A percentile compares a stretch with the other conserved stretches of the same genome.
These are phyloP conservation scores for Stentor roeselii DNA, from an alignment of 73 alveolate genomes.

Conservation along the genomic window DNA sequence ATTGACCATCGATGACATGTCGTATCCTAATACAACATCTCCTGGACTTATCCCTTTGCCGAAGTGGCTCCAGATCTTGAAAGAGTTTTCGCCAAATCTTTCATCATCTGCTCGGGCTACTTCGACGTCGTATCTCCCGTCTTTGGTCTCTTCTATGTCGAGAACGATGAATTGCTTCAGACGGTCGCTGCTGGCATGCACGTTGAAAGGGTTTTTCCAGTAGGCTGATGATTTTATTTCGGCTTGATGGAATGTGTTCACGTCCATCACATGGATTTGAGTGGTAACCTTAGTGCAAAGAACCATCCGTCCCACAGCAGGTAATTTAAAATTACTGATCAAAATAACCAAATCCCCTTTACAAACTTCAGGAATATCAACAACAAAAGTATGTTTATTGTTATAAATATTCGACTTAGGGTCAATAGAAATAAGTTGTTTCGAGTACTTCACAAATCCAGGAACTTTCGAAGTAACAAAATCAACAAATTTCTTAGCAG, in stretches of 20 bases:
- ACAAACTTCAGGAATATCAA: conserved; percentile 95
- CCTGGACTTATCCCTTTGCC: conserved; percentile 47
- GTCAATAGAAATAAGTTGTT: conserved; percentile 93
- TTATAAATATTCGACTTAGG: conserved; percentile 71
- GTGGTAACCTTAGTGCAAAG: conserved; percentile 89
- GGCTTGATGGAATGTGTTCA: conserved; percentile 74
- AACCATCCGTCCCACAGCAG: conserved; percentile 94
- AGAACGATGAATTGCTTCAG: conserved; percentile 51
- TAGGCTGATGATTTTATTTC: conserved; percentile 80
- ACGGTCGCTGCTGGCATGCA: conserved; percentile 37
- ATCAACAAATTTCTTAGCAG: conserved; percentile 87
- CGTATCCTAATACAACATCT: conserved; percentile 60
- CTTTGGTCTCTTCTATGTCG: conserved; percentile 40
- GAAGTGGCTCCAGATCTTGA: conserved; percentile 39
- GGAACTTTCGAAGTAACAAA: conserved; percentile 77
- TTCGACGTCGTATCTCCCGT: conserved; percentile 45
- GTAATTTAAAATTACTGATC: conserved; percentile 67
- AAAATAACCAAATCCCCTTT: conserved; percentile 93
- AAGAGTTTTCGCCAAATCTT: conserved; percentile 12
- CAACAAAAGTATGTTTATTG: conserved; percentile 81
- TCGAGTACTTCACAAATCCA: conserved; percentile 73
- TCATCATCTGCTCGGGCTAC: conserved; percentile 39
- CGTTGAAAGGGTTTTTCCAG: conserved; percentile 81
- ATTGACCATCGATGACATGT: conserved; percentile 28
- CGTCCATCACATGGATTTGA: conserved; percentile 86